These are phyloP conservation scores for Pterocarpus santalinus DNA, from an alignment of 306 rosid species.

Conservation along the genomic window DNA sequence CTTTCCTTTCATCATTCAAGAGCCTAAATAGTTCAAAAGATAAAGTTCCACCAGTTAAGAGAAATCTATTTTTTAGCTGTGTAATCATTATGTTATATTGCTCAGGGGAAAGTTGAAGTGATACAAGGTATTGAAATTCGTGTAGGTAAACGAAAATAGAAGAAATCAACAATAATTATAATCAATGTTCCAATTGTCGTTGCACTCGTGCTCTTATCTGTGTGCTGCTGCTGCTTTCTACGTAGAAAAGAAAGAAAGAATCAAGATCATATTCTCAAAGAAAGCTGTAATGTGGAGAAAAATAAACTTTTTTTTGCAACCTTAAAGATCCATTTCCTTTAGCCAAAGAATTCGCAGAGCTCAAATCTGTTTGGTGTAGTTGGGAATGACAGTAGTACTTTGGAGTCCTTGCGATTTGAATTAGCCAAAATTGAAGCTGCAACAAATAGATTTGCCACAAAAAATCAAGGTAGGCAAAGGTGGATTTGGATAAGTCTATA, in stretches of 20 bases:
- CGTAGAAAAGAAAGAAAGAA: conserved; percentile 39
- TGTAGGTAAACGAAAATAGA: conserved; percentile 54
- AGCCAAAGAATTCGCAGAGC: too few species aligned
- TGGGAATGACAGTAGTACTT: conserved; percentile 40
- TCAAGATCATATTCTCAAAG: conserved; percentile 52
- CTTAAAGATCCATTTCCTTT: conserved; percentile 7
- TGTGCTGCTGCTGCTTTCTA: conserved; percentile 40
- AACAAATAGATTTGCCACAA: conserved; percentile 58
- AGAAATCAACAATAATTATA: conserved; percentile 9
- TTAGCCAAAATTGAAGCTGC: conserved; percentile 57
- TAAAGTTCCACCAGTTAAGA: not conserved
- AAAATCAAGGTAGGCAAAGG: conserved; percentile 65
- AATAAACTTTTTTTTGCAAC: not conserved
- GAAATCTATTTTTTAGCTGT: conserved; percentile 10
- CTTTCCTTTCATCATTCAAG: conserved; percentile 25
- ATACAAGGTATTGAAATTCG: conserved; percentile 22
- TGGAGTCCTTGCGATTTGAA: conserved; percentile 62
- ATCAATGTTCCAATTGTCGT: conserved; percentile 34
- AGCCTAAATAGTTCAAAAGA: conserved; percentile 16
- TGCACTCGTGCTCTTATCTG: conserved; percentile 36
- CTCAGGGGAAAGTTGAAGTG: conserved; percentile 18
- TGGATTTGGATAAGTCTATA: conserved; percentile 71
- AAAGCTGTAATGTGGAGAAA: conserved; percentile 49
- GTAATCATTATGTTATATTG: not conserved
- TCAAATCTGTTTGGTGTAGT: conserved; percentile 41